Base-by-base conservation (phyloP, 331 rosid species). In the Cydonia oblonga region DNA sequence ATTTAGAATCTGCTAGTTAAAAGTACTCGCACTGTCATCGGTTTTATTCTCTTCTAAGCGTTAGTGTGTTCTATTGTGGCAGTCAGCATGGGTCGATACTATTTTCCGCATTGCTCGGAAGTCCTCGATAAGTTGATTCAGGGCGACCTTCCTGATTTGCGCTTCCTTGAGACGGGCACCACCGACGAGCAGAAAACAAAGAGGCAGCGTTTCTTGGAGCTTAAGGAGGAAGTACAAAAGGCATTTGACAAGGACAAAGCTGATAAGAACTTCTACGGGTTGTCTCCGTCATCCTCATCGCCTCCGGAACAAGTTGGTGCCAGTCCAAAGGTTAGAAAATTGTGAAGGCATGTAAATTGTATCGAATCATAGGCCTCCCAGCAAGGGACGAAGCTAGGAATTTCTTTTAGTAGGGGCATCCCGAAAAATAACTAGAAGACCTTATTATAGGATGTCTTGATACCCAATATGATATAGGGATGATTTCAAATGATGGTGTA, bases 31-130 rank as follows among this genome's bases (percentile, higher is more conserved):
- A 9, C 4, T 49, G 1, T 49, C 54, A 7, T 49, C 20, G 20
- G 28, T 13, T 28, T 60, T 60, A 6, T 25, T 14, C 54, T 60
- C 54, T 65, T 65, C 7, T 7, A 30, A 63, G 52, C 22, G 23
- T 40, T 49, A 7, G 54, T 53, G 54, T 53, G 54, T 54, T 56
- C 14, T 26, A 20, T 70, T 66, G 61, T 77, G 81, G 77, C 83
- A 84, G 88, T 84, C 75, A 82, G 76, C 40, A 78, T 64, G 82
- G 88, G 88, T 54, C 59, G 68, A 54, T 82, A 81, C 40, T 84
- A 78, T 68, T 84, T 84, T 33, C 88, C 88, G 0, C 82, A 69
- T 68, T 84, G 88, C 78, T 84, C 88, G 2, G 88, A 84, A 84
- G 88, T 77, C 26, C 77, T 84, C 69, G 88, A 84, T 64, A 84